Evolutionary conservation across 2,329 filamentous ascomycete species (phyloP).

Genomic region (Boeremia exigua): DNA sequence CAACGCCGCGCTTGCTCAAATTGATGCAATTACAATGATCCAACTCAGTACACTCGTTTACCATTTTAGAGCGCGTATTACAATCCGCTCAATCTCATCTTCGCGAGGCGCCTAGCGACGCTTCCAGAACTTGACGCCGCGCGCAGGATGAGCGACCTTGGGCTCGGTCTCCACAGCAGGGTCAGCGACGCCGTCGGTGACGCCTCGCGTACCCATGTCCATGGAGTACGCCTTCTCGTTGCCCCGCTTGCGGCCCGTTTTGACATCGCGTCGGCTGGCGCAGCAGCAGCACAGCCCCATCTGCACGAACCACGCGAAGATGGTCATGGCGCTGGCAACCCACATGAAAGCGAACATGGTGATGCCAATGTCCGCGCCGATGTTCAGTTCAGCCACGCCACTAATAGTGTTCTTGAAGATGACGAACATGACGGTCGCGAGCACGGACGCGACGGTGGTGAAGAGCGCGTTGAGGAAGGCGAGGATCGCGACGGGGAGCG

Average conservation of each 20-base stretch:
- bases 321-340: constrained; percentile 71
- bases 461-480: constrained; percentile 71
- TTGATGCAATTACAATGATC: constrained; percentile 8
- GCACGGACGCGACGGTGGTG: constrained; percentile 71
- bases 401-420: constrained; percentile 81
- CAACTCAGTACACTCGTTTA: neutral
- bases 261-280: constrained; percentile 61
- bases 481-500: constrained; percentile 71
- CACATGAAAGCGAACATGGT: constrained; percentile 91
- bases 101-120: constrained; percentile 11
- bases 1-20: constrained; percentile 17
- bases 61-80: neutral
- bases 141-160: constrained; percentile 6
- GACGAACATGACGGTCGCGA: constrained; percentile 83
- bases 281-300: constrained; percentile 81
- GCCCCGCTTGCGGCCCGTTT: constrained; percentile 55
- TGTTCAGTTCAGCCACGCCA: constrained; percentile 74
- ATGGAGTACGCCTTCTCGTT: constrained; percentile 44
- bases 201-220: constrained; percentile 13
- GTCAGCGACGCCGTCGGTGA: constrained; percentile 5
- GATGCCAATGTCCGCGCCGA: constrained; percentile 70
- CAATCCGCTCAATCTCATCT: neutral
- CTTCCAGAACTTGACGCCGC: constrained; percentile 20
- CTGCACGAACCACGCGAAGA: constrained; percentile 75
- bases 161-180: constrained; percentile 2